A percentile compares a stretch with the other conserved stretches of the same genome.
These are phyloP conservation scores for Melanomma pulvis-pyrius DNA, from an alignment of 495 filamentous ascomycete genomes.

Conservation along the genomic window DNA sequence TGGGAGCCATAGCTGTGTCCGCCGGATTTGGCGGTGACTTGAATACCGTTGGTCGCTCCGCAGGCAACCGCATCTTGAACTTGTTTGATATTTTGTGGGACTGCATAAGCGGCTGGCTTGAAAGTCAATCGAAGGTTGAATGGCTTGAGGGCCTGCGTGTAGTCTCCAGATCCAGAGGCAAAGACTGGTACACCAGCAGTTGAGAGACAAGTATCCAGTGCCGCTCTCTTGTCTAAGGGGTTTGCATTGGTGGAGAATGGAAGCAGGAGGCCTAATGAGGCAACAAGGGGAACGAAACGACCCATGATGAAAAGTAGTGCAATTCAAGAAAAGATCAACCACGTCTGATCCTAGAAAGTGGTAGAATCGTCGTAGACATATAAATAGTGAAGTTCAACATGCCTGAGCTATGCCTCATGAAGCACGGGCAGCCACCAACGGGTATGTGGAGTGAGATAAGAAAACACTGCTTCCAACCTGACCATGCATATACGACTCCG, in stretches of 20 bases:
- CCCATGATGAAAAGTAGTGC: slow-evolving; percentile 7
- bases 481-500: neutral
- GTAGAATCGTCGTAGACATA: neutral
- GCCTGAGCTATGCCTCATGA: neutral
- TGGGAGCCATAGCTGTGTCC: slow-evolving; percentile 73
- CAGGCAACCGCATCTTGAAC: slow-evolving; percentile 64
- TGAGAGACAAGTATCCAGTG: slow-evolving; percentile 23
- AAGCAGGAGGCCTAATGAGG: slow-evolving; percentile 10
- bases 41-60: slow-evolving; percentile 55
- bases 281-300: slow-evolving; percentile 3
- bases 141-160: slow-evolving; percentile 39
- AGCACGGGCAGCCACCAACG: neutral
- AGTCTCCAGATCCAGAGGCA: slow-evolving; percentile 11
- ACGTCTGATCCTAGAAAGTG: neutral
- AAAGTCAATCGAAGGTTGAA: slow-evolving; percentile 69
- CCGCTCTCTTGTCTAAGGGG: slow-evolving; percentile 19
- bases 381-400: neutral
- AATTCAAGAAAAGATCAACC: slow-evolving; percentile 9
- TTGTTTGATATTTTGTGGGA: slow-evolving; percentile 60
- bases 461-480: neutral
- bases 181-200: slow-evolving; percentile 4
- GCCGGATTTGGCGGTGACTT: slow-evolving; percentile 70
- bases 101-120: slow-evolving; percentile 63
- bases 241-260: slow-evolving; percentile 5
- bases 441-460: slow-evolving; percentile 6